Conservation (phyloP, 108 stramenopile species). For the Epithemia pelagica region DNA sequence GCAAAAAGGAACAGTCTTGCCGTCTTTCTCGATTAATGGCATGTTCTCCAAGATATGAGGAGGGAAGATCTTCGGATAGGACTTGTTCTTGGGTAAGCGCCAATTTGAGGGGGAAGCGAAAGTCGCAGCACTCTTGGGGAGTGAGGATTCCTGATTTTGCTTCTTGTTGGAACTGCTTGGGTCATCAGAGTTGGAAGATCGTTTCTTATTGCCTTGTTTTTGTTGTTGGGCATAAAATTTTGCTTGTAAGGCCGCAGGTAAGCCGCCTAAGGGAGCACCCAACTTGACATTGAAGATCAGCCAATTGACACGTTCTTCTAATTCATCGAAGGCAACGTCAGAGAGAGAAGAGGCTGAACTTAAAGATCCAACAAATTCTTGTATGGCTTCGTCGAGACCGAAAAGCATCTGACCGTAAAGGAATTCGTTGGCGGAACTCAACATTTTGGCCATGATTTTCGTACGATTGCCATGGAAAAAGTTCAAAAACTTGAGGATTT, state of each 20-base stretch:
- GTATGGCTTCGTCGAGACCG: neutral
- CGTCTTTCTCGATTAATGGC: neutral
- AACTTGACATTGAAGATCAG: neutral
- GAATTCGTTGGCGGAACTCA: neutral
- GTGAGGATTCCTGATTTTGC: neutral
- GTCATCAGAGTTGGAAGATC: neutral
- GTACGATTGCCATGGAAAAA: neutral
- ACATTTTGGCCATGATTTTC: neutral
- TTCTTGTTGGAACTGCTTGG: neutral
- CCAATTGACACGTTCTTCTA: neutral
- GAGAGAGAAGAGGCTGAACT: neutral
- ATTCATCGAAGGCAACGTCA: neutral
- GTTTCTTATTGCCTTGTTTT: neutral
- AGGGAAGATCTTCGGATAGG: neutral
- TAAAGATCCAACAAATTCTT: neutral
- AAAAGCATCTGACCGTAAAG: neutral
- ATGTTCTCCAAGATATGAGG: neutral
- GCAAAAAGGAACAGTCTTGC: neutral
- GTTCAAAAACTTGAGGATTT: neutral
- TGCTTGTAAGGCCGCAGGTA: neutral
- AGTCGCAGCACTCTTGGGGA: neutral
- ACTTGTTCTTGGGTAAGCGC: neutral
- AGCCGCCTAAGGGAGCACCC: neutral
- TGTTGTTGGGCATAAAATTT: neutral
- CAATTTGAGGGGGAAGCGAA: neutral